Base-by-base conservation (phyloP, 306 rosid genomes). In the Quercus wislizeni region DNA sequence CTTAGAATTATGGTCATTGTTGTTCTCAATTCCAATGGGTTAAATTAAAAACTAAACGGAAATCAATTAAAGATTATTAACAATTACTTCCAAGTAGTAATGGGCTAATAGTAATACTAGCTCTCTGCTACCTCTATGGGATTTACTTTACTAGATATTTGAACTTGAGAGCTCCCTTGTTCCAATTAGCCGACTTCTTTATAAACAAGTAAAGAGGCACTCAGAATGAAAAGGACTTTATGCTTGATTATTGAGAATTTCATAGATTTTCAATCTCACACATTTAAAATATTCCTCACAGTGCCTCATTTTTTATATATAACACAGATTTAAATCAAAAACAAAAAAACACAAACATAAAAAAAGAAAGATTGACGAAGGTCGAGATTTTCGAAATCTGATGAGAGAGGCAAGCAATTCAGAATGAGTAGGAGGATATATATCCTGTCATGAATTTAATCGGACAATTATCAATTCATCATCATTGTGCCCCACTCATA, bases 351-450 rank as follows among this genome's bases (percentile, higher is more conserved):
- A 14, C 0, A 1, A 12, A 15, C 46, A 11, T 6, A 1, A 0
- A 3, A 0, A 27, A 19, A 0, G 2, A 0, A 27, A 19, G 12
- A 38, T 58, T 8, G 31, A 14, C 3, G 15, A 19, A 12, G 10
- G 30, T 12, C 0, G 33, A 23, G 17, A 3, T 3, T 55, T 54
- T 3, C 18, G 20, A 28, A 71, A n/a, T 7, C 10, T 19, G 6
- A 1, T 19, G 52, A 0, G 25, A 12, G 13, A 52, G 28, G 74
- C 68, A 81, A 74, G 72, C 23, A 67, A 35, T 81, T 84, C 83
- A 81, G 88, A 77, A 81, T 74, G 88, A 84, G 87, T 84, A 84
- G 85, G 85, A 69, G 85, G 85, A 74, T 38, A 27, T 17, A 8
- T 71, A 58, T 81, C 80, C 87, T 20, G 31, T 84, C 87, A 77